Percentiles rank a stretch among this genome's conserved stretches.
These are phyloP conservation scores for Micromonas commoda DNA, from an alignment of 139 green algal species.

Conservation along the genomic window DNA sequence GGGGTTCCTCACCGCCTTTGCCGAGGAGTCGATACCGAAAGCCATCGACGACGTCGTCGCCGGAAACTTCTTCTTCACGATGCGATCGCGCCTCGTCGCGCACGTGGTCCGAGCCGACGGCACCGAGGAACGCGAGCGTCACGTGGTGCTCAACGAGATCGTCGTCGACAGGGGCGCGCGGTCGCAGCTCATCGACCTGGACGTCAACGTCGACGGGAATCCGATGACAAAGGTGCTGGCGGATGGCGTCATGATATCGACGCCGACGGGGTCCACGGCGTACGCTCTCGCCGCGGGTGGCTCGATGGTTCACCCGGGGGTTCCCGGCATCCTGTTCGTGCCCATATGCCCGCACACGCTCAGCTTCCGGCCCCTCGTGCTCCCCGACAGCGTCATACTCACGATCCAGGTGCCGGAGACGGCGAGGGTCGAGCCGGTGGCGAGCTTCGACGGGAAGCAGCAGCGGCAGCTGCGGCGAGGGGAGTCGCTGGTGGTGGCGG, in stretches of 20 bases:
- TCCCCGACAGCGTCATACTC: conserved; percentile 61
- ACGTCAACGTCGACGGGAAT: conserved; percentile 29
- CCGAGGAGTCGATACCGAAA: conserved; percentile 26
- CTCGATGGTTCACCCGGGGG: conserved; percentile 42
- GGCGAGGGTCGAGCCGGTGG: conserved; percentile 59
- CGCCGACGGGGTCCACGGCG: conserved; percentile 81
- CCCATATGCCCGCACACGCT: conserved; percentile 95
- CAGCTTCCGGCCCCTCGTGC: conserved; percentile 74
- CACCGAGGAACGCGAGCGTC: too few species aligned
- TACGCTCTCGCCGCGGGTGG: conserved; percentile 72
- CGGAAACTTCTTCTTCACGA: conserved; percentile 59
- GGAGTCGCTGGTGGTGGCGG: neutral
- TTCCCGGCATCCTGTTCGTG: conserved; percentile 48
- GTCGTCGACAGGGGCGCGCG: conserved; percentile 80
- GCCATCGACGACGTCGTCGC: conserved; percentile 42
- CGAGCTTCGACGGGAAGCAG: conserved; percentile 60
- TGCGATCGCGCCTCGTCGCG: conserved; percentile 90
- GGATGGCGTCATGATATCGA: conserved; percentile 83
- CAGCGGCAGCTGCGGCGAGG: neutral
- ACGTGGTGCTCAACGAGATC: conserved; percentile 92
- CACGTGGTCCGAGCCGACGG: neutral
- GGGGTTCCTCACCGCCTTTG: conserved; percentile 85
- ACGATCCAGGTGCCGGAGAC: conserved; percentile 62
- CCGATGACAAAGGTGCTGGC: conserved; percentile 62
- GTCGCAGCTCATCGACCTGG: conserved; percentile 70